These are phyloP conservation scores for Sparassis latifolia DNA, from an alignment of 1,284 basidiomycete genomes.

Conservation along the genomic window DNA sequence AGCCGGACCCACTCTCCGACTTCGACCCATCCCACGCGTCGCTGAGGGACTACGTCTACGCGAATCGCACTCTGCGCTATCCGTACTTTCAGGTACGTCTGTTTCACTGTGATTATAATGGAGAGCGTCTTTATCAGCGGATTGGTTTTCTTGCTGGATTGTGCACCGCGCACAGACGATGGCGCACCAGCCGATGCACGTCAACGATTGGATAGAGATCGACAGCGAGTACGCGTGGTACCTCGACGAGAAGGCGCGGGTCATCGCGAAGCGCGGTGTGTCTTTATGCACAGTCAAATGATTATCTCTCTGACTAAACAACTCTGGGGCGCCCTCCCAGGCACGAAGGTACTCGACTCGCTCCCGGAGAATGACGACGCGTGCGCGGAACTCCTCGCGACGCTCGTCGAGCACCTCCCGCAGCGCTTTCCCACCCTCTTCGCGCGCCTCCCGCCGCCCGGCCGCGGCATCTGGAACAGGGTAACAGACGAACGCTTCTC, in stretches of 20 bases:
- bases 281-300: neutral
- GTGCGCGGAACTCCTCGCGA: conserved; percentile 31
- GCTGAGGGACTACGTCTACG: conserved; percentile 30
- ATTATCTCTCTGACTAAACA: no score
- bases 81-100: conserved; percentile 28
- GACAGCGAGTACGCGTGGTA: conserved; percentile 33
- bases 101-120: no score
- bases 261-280: conserved; percentile 28
- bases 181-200: conserved; percentile 35
- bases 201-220: conserved; percentile 38
- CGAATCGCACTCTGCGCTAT: conserved; percentile 29
- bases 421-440: conserved; percentile 35
- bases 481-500: conserved; percentile 25
- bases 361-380: conserved; percentile 33
- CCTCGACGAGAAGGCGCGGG: conserved; percentile 29
- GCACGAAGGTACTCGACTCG: conserved; percentile 31
- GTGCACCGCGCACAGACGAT: conserved; percentile 20
- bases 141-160: no score
- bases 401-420: conserved; percentile 30
- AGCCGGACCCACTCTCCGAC: conserved; percentile 26
- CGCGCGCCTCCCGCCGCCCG: conserved; percentile 5
- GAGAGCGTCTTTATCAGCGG: no score
- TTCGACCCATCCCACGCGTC: conserved; percentile 25
- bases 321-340: no score
- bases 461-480: conserved; percentile 29